Percentiles rank a stretch among this genome's conserved stretches.
Evolutionary conservation across 495 filamentous ascomycete genomes (phyloP).

Genomic region (Umbilicaria muhlenbergii): DNA sequence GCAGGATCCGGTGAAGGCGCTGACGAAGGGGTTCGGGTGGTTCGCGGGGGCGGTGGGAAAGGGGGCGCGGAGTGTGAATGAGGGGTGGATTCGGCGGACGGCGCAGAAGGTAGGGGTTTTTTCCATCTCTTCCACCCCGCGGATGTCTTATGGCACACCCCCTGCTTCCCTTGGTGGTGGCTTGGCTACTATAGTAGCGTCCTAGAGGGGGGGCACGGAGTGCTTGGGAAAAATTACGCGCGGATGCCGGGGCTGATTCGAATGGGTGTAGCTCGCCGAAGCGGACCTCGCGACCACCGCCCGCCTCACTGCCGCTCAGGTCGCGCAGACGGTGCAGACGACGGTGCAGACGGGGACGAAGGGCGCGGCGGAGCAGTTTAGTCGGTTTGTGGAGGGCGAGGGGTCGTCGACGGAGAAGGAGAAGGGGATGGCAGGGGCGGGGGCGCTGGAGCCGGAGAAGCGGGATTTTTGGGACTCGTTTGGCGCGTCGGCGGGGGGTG

Average conservation of each 20-base stretch:
- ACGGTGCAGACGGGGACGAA: constrained; percentile 41
- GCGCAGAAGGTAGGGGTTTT: constrained; percentile 68
- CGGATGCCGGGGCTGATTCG: no score
- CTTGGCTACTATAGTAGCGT: no score
- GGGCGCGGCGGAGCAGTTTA: constrained; percentile 61
- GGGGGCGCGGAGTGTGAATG: constrained; percentile 76
- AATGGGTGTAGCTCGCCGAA: constrained; percentile 69
- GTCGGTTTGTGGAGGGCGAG: constrained; percentile 63
- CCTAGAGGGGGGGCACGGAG: no score
- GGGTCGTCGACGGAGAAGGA: constrained; percentile 16
- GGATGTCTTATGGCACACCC: background rate
- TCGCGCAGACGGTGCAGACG: constrained; percentile 37
- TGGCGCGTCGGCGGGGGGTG: constrained; percentile 19
- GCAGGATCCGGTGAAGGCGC: constrained; percentile 73
- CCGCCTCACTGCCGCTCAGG: constrained; percentile 46
- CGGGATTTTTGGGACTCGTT: constrained; percentile 88
- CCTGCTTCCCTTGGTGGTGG: constrained; percentile 1
- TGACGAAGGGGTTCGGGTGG: constrained; percentile 91
- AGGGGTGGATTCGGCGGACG: constrained; percentile 78
- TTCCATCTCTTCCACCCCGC: background rate
- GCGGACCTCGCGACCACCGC: constrained; percentile 82
- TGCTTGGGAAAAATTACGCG: no score
- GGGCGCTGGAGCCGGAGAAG: constrained; percentile 43
- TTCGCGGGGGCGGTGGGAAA: constrained; percentile 74
- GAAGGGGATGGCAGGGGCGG: constrained; percentile 13